phyloP scores from a whole-genome alignment of 345 rosid species.

The Conringia planisiliqua region DNA sequence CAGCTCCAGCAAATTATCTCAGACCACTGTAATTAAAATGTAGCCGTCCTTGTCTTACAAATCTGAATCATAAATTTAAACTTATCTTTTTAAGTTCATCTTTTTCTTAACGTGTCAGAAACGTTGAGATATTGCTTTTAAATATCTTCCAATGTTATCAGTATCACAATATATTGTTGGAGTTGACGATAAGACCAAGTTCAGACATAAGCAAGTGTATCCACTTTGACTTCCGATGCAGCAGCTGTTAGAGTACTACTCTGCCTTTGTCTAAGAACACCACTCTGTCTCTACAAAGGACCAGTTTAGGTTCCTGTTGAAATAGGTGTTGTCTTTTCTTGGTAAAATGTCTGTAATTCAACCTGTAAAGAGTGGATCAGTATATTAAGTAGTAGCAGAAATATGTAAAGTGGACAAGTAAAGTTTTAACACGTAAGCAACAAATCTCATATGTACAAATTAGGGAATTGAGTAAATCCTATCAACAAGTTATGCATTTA shows the following conservation, averaged over 20 bases:
- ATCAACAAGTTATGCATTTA: too few species aligned
- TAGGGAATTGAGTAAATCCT: too few species aligned
- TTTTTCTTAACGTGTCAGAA: neutral
- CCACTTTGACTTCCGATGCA: neutral
- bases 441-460: neutral
- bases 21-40: too few species aligned
- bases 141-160: too few species aligned
- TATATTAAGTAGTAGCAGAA: neutral
- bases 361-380: neutral
- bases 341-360: neutral
- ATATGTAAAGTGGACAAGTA: neutral
- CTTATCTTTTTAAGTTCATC: too few species aligned
- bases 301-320: neutral
- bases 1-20: too few species aligned
- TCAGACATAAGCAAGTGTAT: neutral
- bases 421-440: neutral
- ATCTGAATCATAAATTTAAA: too few species aligned
- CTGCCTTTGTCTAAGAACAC: neutral
- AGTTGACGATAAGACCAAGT: neutral
- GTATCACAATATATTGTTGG: too few species aligned
- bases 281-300: neutral
- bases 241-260: neutral
- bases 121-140: too few species aligned
- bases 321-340: too few species aligned
- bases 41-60: too few species aligned